Evolutionary conservation across 192 early-diverging fungal species (phyloP), one percentile per base, ranked within the genome.

Genomic region (Coemansia sp.): DNA sequence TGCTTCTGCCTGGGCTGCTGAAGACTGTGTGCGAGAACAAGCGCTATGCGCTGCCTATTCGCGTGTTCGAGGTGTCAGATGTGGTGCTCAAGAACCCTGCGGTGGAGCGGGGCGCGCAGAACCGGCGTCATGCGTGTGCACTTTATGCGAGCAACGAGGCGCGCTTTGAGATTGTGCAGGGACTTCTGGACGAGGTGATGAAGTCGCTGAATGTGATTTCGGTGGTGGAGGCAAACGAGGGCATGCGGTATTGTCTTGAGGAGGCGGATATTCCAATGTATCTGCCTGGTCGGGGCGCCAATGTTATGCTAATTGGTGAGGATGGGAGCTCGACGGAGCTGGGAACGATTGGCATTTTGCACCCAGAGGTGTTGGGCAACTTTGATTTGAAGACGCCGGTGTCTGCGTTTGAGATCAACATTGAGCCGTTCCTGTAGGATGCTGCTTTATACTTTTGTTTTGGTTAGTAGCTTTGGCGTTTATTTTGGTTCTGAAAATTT

Each of bases 61-160:
- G 92, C 78, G 72, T 98, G 63, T 99, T 99, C 71, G 97, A 99
- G 74, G 94, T 98, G 31, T 93, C 92, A 27, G 96, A 99, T 61
- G 88, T 96, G 26, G 92, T 91, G 17, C 78, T 95, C 68, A 94
- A 96, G 82, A 93, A 96, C 75, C 87, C 94, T 19, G 73, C 85
- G 8, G 62, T 72, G 49, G 94, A 94, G 68, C 84, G 92, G 60
- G 82, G 89, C n/a, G 86, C 92, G 4, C 77, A 90, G 64, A 99
- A 98, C 83, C 85, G 94, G 75, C 87, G 97, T 43, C 92, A 90
- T 61, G 84, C 97, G 45, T 91, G 91, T 55, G 91, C 89, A 8
- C 83, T 93, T 23, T 98, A 94, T 77, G 85, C 87, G 19, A 89
- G 87, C 78, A 82, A 85, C 12, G 88, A 90, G 65, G 95, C 94